Base-by-base conservation (phyloP, 768 basidiomycete genomes). In the Favolaschia claudopus region DNA sequence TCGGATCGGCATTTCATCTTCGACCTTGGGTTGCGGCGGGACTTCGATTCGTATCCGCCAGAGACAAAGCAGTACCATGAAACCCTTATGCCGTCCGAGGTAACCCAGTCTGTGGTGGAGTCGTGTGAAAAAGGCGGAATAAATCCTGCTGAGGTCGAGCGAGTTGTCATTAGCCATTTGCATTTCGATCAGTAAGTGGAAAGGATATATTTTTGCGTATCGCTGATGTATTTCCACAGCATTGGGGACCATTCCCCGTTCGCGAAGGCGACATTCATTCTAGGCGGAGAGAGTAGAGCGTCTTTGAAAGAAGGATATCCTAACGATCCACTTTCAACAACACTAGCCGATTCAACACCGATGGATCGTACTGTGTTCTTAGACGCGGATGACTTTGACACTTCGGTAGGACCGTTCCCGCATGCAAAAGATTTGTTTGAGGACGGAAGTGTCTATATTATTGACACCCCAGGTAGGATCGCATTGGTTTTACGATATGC, bases 381-480 rank as follows among this genome's bases (percentile, higher is more conserved):
- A 20, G 57, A 67, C 22, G 54, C 63, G 6, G 74, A 75, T 3
- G 75, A 78, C 71, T 65, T 64, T 25, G 71, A 82, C 22, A 48
- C 55, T 24, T 38, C 55, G 13, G 67, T 86, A 33, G 84, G 82
- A 0, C 81, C 82, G 2, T 85, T 84, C 64, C 80, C 82, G 29
- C 75, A 67, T 14, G 80, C 82, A 14, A 65, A 81, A 24, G 84
- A 88, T 69, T 81, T 79, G 63, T 85, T 80, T 59, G 77, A 77
- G 17, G 85, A 89, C 62, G 86, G 85, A 13, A 83, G 81, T 61
- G 62, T 85, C 32, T 87, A 84, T 62, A 75, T 88, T 61, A 64
- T 87, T 54, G 84, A 87, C 58, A 77, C 85, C 1, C 77, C 85
- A 4, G 86, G 86, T n/a, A n/a, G n/a, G n/a, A n/a, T n/a, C n/a